Conservation (phyloP, 2,329 filamentous ascomycete genomes). For the Epichloe sp. region DNA sequence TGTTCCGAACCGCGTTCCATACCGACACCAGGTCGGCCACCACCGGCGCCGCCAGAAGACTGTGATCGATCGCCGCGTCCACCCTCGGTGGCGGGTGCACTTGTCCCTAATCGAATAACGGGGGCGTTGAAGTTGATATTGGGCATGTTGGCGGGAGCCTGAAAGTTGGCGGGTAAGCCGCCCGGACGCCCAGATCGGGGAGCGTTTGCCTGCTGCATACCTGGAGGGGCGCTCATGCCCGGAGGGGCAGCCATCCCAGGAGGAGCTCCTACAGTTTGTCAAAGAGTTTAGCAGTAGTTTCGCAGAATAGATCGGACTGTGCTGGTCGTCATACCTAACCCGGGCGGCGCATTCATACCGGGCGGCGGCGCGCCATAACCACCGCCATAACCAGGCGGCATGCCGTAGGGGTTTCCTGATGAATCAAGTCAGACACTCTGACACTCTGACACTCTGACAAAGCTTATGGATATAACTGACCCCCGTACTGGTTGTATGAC, state of each 20-base stretch:
- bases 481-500: conserved; percentile 50
- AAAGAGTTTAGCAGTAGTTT: conserved; percentile 1
- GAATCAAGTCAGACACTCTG: not conserved
- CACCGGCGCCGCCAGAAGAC: conserved; percentile 11
- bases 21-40: conserved; percentile 37
- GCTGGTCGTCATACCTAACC: conserved; percentile 53
- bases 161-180: conserved; percentile 70
- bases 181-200: conserved; percentile 69
- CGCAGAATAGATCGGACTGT: not conserved
- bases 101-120: conserved; percentile 83
- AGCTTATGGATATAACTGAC: conserved; percentile 18
- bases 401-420: conserved; percentile 49
- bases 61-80: conserved; percentile 29
- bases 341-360: conserved; percentile 65
- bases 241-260: conserved; percentile 68
- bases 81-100: conserved; percentile 38
- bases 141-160: conserved; percentile 80
- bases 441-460: not conserved
- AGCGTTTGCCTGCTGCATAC: conserved; percentile 62
- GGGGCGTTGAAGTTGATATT: conserved; percentile 98
- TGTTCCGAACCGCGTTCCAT: conserved; percentile 55
- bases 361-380: conserved; percentile 51
- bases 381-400: conserved; percentile 55
- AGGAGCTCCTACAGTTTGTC: conserved; percentile 44
- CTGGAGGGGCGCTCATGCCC: conserved; percentile 69